Percentiles rank a stretch among this genome's conserved stretches.
phyloP scores from a whole-genome alignment of 352 stramenopile species.

The Phytopythium ostracodes region DNA sequence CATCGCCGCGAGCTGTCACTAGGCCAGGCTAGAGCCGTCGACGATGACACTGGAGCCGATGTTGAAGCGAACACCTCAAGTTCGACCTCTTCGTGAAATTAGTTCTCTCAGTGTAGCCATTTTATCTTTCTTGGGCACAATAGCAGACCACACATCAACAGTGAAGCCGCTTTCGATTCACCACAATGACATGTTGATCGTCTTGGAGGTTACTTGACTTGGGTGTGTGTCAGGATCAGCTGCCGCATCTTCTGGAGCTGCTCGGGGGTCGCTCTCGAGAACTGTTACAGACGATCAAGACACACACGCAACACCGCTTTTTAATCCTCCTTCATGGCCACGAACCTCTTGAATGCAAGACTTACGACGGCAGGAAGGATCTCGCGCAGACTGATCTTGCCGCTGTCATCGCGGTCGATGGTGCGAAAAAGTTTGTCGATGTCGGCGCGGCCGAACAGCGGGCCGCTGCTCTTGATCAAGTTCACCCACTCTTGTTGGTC shows the following conservation, averaged over 20 bases:
- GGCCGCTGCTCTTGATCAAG: constrained; percentile 30
- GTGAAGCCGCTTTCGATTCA: background rate
- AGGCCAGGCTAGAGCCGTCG: background rate
- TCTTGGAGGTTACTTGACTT: background rate
- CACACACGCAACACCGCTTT: too few relatives aligned
- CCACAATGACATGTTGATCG: too few relatives aligned
- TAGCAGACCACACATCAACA: background rate
- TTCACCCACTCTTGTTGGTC: constrained; percentile 51
- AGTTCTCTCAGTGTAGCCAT: too few relatives aligned
- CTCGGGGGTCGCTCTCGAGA: constrained; percentile 41
- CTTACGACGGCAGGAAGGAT: constrained; percentile 48
- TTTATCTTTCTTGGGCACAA: too few relatives aligned
- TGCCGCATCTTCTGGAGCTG: constrained; percentile 44
- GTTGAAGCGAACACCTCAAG: background rate
- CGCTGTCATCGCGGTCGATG: constrained; percentile 43
- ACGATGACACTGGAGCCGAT: too few relatives aligned
- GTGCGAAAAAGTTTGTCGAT: constrained; percentile 46
- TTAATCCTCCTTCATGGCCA: too few relatives aligned
- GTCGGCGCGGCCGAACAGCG: constrained; percentile 16
- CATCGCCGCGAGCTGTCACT: constrained; percentile 23
- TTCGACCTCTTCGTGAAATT: background rate
- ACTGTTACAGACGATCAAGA: too few relatives aligned
- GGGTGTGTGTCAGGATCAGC: constrained; percentile 25
- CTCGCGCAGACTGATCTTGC: constrained; percentile 46
- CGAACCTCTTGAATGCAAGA: background rate